phyloP scores from a whole-genome alignment of 164 flowering plant species.

The Kingdonia uniflora region DNA sequence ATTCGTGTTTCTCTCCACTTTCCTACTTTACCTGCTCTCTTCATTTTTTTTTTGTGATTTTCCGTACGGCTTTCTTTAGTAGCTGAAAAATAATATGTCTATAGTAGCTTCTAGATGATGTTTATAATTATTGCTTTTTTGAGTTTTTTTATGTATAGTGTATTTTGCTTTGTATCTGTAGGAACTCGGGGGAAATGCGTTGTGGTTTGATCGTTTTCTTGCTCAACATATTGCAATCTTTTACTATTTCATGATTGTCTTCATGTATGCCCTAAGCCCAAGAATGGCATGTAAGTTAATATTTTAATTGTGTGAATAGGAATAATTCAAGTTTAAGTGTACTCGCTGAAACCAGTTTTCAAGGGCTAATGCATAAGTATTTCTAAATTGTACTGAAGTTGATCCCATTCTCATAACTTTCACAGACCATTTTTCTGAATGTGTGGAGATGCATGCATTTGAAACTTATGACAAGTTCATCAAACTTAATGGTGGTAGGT shows the following conservation, averaged over 20 bases:
- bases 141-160: slow-evolving; percentile 1
- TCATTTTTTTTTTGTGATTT: not conserved
- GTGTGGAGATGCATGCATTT: slow-evolving; percentile 90
- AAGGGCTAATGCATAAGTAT: no score
- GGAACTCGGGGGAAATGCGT: slow-evolving; percentile 90
- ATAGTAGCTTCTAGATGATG: not conserved
- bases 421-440: slow-evolving; percentile 96
- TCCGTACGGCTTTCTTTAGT: not conserved
- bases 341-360: no score
- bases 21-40: not conserved
- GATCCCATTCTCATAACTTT: not conserved
- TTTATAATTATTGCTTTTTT: not conserved
- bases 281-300: slow-evolving; percentile 99
- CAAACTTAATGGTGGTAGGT: slow-evolving; percentile 70
- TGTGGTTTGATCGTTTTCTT: slow-evolving; percentile 97
- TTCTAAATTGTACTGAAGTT: not conserved
- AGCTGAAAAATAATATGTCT: not conserved
- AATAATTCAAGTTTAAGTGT: no score
- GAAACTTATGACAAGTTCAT: slow-evolving; percentile 91
- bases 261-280: slow-evolving; percentile 88
- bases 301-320: no score
- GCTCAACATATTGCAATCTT: slow-evolving; percentile 83
- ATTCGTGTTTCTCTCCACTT: slow-evolving; percentile 6
- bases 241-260: slow-evolving; percentile 79
- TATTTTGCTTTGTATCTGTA: slow-evolving; percentile 25